Conservation (phyloP, 2,329 filamentous ascomycete genomes). For the Colletotrichum neosansevieriae region DNA sequence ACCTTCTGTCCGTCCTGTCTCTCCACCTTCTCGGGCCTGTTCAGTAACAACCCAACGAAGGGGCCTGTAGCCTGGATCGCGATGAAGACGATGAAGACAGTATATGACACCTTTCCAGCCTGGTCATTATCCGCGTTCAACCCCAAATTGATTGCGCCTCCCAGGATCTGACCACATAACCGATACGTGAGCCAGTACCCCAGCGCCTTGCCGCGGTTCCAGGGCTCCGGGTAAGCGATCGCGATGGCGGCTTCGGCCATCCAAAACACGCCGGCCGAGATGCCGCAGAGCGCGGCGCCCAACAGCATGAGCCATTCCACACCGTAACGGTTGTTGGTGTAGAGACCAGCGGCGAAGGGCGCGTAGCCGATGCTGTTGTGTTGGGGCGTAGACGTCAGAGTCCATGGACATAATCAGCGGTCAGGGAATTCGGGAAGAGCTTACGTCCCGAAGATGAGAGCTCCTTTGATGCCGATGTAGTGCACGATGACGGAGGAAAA, state of each 20-base stretch:
- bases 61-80: slow-evolving; percentile 75
- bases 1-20: slow-evolving; percentile 74
- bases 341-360: slow-evolving; percentile 77
- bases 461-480: slow-evolving; percentile 77
- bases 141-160: slow-evolving; percentile 78
- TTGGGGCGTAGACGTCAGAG: not conserved
- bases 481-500: slow-evolving; percentile 73
- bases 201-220: slow-evolving; percentile 73
- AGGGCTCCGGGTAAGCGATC: slow-evolving; percentile 77
- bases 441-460: slow-evolving; percentile 77
- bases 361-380: slow-evolving; percentile 71
- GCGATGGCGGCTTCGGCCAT: slow-evolving; percentile 81
- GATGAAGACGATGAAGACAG: slow-evolving; percentile 78
- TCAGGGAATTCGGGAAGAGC: slow-evolving; percentile 43
- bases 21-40: slow-evolving; percentile 70
- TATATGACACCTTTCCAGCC: slow-evolving; percentile 76
- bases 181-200: slow-evolving; percentile 75
- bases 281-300: slow-evolving; percentile 76
- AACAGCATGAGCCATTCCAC: slow-evolving; percentile 77
- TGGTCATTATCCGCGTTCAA: slow-evolving; percentile 69
- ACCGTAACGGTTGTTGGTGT: slow-evolving; percentile 78
- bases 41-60: slow-evolving; percentile 73
- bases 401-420: fast-evolving
- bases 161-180: slow-evolving; percentile 75
- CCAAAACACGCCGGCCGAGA: slow-evolving; percentile 81